phyloP scores from a whole-genome alignment of 1,284 basidiomycete genomes.

The Naganishia sp. region DNA sequence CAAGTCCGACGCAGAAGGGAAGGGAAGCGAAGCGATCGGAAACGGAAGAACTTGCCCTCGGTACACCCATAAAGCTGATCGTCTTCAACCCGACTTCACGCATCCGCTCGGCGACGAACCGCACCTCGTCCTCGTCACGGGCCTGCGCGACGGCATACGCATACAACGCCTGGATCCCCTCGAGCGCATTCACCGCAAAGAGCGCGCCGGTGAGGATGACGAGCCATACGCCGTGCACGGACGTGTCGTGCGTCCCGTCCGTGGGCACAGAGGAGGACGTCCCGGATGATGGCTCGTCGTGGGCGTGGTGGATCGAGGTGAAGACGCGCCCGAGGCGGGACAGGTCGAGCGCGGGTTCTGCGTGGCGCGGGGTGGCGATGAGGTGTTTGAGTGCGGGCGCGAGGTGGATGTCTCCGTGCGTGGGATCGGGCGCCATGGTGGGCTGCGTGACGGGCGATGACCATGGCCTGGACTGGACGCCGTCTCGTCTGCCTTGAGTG shows the following conservation, averaged over 20 bases:
- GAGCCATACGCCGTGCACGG: conserved; percentile 41
- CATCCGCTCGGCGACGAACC: conserved; percentile 61
- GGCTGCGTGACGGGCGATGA: not conserved
- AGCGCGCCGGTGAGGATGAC: conserved; percentile 43
- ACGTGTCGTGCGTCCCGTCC: conserved; percentile 29
- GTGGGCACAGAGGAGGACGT: not conserved
- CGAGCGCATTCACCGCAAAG: conserved; percentile 48
- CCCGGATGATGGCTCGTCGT: not conserved
- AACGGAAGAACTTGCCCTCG: conserved; percentile 63
- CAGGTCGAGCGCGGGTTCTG: conserved; percentile 37
- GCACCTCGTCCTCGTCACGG: conserved; percentile 24
- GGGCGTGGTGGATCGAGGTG: conserved; percentile 37
- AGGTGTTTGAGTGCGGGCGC: conserved; percentile 47
- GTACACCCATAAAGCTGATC: conserved; percentile 87
- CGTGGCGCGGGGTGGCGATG: conserved; percentile 40
- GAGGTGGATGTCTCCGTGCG: conserved; percentile 38
- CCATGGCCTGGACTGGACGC: not conserved
- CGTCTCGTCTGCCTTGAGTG: too few species aligned
- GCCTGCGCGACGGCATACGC: conserved; percentile 40
- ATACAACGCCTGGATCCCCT: conserved; percentile 42
- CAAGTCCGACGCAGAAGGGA: conserved; percentile 33
- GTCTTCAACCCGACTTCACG: conserved; percentile 92
- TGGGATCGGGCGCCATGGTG: not conserved
- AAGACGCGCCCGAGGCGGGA: conserved; percentile 36
- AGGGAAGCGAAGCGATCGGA: conserved; percentile 13